Base-by-base conservation (phyloP, 1,139 yeast species). In the Scheffersomyces cryptocercus region DNA sequence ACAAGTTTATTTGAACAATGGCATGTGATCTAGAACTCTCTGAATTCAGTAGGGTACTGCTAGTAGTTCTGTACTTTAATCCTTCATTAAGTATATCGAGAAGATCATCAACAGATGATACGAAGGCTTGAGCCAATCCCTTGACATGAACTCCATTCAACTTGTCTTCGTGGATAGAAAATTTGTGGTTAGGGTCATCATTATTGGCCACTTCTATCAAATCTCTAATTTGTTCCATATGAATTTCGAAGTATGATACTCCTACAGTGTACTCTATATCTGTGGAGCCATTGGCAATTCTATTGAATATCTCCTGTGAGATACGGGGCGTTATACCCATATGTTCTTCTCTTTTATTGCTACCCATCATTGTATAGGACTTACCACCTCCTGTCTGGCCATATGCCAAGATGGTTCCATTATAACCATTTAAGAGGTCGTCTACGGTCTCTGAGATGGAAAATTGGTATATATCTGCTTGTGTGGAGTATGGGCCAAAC, bases 361-460 rank as follows among this genome's bases (percentile, higher is more conserved):
- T 67, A 0, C 97, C 97, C 78, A 87, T 79, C 95, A 90, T 86
- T 2, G 96, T 86, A 58, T 81, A 82, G 0, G 96, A 82, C 59
- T 89, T 89, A 3, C 97, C 97, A 1, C 95, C 79, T 0, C 96
- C 95, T 0, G 95, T 85, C 59, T 88, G 96, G 6, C 97, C 97
- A 62, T 88, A 90, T 1, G 96, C 91, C 37, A 90, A 67, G 0
- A 90, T 84, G 0, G 96, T 84, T 15, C 95, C 93, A 61, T 90
- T 88, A 59, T 86, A 88, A 0, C 97, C 97, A 35, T 77, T 73
- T 49, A 88, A 74, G 33, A 88, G 71, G 52, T 85, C 93, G 38
- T 82, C 84, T 3, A 84, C 84, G 3, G 81, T 81, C 36, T 74
- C 79, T 37, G 67, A 60, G 12, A 85, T 75, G 2, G 88, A 77